Conservation (phyloP, 2,329 filamentous ascomycete genomes). For the Colletotrichum australisinense region DNA sequence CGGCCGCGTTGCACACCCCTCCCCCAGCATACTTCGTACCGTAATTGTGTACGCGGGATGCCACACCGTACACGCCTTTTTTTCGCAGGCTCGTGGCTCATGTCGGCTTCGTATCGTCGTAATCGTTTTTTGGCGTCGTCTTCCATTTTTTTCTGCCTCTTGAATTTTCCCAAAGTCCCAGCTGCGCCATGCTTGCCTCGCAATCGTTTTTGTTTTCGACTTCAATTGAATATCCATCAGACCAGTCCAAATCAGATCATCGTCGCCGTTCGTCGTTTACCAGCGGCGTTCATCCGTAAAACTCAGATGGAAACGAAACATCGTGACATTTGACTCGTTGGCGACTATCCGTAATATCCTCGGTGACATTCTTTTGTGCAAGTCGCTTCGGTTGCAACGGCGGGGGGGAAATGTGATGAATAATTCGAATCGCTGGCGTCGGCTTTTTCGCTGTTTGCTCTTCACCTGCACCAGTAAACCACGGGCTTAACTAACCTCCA, state of each 20-base stretch:
- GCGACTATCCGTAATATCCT: not conserved
- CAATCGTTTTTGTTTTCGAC: not conserved
- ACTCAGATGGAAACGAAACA: not conserved
- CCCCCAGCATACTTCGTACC: not conserved
- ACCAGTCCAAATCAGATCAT: constrained; percentile 1
- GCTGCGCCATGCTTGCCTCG: constrained; percentile 15
- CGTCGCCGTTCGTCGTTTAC: not conserved
- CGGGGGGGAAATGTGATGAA: not conserved
- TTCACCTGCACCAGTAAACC: not conserved
- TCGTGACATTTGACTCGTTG: not conserved
- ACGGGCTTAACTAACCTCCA: constrained; percentile 1
- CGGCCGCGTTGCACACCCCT: constrained; percentile 20
- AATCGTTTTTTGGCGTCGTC: not conserved
- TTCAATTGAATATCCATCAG: not conserved
- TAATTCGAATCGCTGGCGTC: constrained; percentile 3
- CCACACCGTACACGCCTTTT: not conserved
- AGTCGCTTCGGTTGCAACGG: constrained; percentile 8
- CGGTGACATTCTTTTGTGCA: not conserved
- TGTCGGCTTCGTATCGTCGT: constrained; percentile 30
- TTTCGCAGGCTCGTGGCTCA: not conserved
- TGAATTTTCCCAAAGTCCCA: not conserved
- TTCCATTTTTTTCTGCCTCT: not conserved
- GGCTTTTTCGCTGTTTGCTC: constrained; percentile 11
- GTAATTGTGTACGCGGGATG: constrained; percentile 2
- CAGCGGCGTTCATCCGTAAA: not conserved